A percentile compares a stretch with the other conserved stretches of the same genome.
Conservation (phyloP, 2,329 filamentous ascomycete species). For the Ciborinia camelliae region DNA sequence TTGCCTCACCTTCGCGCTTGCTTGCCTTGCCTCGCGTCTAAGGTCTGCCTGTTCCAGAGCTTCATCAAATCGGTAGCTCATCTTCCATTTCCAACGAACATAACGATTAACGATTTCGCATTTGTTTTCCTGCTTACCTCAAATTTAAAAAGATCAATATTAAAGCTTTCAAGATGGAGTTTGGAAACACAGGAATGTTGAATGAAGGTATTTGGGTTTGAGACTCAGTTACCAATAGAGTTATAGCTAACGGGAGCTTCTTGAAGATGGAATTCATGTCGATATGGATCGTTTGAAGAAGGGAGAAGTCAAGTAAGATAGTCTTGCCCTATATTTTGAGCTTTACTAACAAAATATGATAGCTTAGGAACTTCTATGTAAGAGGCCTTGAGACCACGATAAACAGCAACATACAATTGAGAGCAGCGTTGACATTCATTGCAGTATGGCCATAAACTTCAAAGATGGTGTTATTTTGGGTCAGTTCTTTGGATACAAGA, state of each 20-base stretch:
- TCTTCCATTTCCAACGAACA: conserved; percentile 13
- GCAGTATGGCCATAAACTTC: conserved; percentile 98
- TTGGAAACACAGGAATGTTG: conserved; percentile 58
- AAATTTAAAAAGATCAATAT: conserved; percentile 14
- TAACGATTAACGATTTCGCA: conserved; percentile 16
- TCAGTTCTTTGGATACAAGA: conserved; percentile 39
- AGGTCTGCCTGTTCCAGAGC: conserved; percentile 29
- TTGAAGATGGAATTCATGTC: conserved; percentile 92
- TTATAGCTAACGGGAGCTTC: conserved; percentile 34
- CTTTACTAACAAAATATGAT: conserved; percentile 19
- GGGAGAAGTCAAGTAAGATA: conserved; percentile 92
- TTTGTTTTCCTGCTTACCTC: conserved; percentile 31
- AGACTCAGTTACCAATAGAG: conserved; percentile 22
- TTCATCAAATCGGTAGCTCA: conserved; percentile 20
- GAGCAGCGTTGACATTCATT: conserved; percentile 33
- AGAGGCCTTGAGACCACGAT: conserved; percentile 38
- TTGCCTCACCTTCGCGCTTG: conserved; percentile 11
- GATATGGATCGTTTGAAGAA: conserved; percentile 99
- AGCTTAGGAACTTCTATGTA: conserved; percentile 98
- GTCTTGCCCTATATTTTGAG: not conserved
- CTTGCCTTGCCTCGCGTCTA: conserved; percentile 27
- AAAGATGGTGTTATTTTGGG: conserved; percentile 94
- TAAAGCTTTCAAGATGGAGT: conserved; percentile 52
- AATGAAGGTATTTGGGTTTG: conserved; percentile 53
- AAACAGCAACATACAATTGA: conserved; percentile 20